Evolutionary conservation across 208 protist genomes (phyloP).

Genomic region (Trichomonas gallinae): DNA sequence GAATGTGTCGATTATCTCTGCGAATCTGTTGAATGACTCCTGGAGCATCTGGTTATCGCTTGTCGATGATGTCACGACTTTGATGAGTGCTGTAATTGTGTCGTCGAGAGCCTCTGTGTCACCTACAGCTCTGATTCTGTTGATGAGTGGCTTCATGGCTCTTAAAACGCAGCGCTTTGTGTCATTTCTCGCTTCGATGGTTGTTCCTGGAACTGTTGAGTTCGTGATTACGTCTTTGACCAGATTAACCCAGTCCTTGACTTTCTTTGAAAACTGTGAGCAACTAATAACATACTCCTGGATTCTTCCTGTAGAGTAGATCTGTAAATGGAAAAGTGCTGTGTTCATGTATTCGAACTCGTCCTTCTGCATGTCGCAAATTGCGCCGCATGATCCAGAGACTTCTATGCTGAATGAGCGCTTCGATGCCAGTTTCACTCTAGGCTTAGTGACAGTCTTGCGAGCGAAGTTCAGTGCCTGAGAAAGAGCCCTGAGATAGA

Average conservation of each 20-base stretch:
- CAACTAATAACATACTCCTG: neutral
- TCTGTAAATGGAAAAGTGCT: neutral
- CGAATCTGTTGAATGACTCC: neutral
- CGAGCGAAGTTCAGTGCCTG: neutral
- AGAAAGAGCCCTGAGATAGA: neutral
- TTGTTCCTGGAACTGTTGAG: neutral
- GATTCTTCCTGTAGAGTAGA: neutral
- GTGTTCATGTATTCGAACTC: neutral
- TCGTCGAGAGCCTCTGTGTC: neutral
- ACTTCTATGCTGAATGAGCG: neutral
- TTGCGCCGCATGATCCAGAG: neutral
- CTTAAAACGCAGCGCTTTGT: neutral
- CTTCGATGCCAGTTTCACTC: neutral
- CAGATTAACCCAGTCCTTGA: neutral
- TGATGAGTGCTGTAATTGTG: neutral
- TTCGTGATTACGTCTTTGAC: neutral
- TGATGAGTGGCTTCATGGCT: neutral
- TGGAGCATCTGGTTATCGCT: neutral
- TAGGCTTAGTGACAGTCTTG: neutral
- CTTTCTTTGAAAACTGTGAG: neutral
- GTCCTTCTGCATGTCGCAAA: neutral
- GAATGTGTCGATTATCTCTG: neutral
- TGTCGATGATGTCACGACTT: neutral
- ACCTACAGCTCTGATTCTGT: neutral
- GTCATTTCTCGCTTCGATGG: neutral